Evolutionary conservation across 73 alveolate genomes (phyloP), one percentile per base, ranked within the genome.

Genomic region (Paramecium bursaria): DNA sequence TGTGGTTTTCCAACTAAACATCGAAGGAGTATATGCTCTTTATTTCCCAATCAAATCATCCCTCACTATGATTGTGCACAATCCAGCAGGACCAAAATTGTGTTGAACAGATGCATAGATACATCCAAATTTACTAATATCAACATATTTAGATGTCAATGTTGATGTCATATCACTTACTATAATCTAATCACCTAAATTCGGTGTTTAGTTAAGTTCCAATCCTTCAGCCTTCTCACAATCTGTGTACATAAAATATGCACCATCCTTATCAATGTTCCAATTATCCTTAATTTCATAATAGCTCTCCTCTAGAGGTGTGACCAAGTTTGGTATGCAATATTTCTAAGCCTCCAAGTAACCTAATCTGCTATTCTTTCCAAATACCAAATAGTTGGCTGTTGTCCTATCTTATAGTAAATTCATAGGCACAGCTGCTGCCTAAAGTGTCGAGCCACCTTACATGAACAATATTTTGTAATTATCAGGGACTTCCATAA

Each of bases 381-480:
- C 98, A 48, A 95, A 91, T 10, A 90, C 90, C 51, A 92, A 30
- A 74, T 92, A 91, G 86, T 91, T 91, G 3, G 94, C 96, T 75
- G 80, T 91, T 87, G 75, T 53, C 53, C 92, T 90, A 51, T 60
- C 74, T 6, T 74, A 76, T 19, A 94, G 86, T 75, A 94, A 74
- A 90, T 94, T 94, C 87, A 86, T 11, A 27, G 95, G 95, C 55
- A 94, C 50, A 9, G 94, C 88, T 13, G 97, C 49, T 91, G 86
- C 92, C 85, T 91, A 92, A 48, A 93, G 80, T 51, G 95, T 85
- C 11, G 97, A 96, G 5, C 98, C 98, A 4, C 98, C 98, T 85
- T 88, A 91, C 85, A 88, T 85, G 86, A 94, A 55, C 75, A 93
- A 74, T 31, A 87, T 86, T 67, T 88, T 30, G 87, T 73, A 87